Evolutionary conservation across 257 asterid genomes (phyloP), one percentile per base, ranked within the genome.

Genomic region (Solanum neorickii): DNA sequence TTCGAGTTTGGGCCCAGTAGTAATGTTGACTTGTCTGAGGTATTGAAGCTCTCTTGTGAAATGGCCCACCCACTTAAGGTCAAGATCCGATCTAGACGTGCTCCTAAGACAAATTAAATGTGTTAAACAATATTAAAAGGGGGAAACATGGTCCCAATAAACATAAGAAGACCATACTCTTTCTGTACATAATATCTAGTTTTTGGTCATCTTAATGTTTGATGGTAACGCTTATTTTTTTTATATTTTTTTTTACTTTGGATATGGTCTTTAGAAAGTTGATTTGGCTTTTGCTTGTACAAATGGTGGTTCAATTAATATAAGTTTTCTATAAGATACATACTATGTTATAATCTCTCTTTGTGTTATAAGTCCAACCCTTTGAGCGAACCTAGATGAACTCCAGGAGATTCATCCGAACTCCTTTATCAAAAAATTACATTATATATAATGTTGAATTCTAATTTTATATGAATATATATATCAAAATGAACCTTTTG

Each of bases 21-120:
- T 4, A 84, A 49, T 7, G 83, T 90, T 41, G 97, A 96, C 78
- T 86, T 96, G 87, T 82, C 94, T 0, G 99, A 96, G 83, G 86
- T 84, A 62, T 86, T 91, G 18, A 88, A 76, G 65, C 88, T 91
- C 3, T 91, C 93, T 80, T 80, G 84, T 80, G 66, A 46, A 80
- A 80, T 80, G 84, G 84, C 68, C 84, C 68, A 80, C 68, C 84
- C 84, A 80, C 84, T 80, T 27, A 47, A 27, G 66, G 84, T 80
- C 29, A 80, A 80, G 42, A 47, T 80, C 84, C 68, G 66, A 80
- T 29, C 68, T 12, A 80, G 84, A 47, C 84, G 18, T 46, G 15
- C 39, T 69, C 39, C 68, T 27, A 15, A 37, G 20, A 27, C 41
- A 80, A 80, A 0, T 9, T 77, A 44, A 77, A 44, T 77, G 62